These are phyloP conservation scores for Debaryomyces singareniensis DNA, from an alignment of 1,139 yeast genomes.

Conservation along the genomic window DNA sequence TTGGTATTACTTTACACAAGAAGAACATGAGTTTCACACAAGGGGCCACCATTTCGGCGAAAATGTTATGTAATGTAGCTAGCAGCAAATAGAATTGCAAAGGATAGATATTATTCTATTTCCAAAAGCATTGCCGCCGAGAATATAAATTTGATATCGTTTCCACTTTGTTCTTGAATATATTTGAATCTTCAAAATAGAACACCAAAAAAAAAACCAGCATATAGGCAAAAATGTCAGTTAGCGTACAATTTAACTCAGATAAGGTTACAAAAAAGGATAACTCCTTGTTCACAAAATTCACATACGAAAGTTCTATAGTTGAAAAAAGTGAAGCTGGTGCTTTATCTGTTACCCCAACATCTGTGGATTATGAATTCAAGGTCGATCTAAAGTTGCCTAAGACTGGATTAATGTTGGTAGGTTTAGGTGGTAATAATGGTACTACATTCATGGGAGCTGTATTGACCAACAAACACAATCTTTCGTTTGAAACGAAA, in stretches of 20 bases:
- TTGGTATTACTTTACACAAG: no score
- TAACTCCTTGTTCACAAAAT: slow-evolving; percentile 58
- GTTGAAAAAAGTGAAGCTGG: slow-evolving; percentile 46
- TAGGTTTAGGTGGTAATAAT: slow-evolving; percentile 95
- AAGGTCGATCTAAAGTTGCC: slow-evolving; percentile 79
- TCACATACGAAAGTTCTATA: slow-evolving; percentile 39
- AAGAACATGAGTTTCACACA: no score
- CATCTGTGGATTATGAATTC: slow-evolving; percentile 71
- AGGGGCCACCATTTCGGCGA: no score
- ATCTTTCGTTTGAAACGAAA: slow-evolving; percentile 74
- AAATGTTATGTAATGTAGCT: no score
- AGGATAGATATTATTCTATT: no score
- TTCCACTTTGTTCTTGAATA: no score
- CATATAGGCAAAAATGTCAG: slow-evolving; percentile 5
- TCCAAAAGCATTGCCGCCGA: no score
- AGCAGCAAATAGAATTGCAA: no score
- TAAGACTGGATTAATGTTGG: slow-evolving; percentile 82
- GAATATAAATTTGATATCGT: no score
- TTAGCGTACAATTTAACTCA: slow-evolving; percentile 51
- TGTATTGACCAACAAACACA: slow-evolving; percentile 76
- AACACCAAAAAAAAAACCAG: no score
- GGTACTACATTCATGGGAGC: slow-evolving; percentile 90
- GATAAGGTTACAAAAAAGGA: slow-evolving; percentile 56
- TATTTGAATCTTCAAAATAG: no score
- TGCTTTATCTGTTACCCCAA: slow-evolving; percentile 62